These are phyloP conservation scores for Colletotrichum sp. DNA, from an alignment of 2,329 filamentous ascomycete genomes.

Conservation along the genomic window DNA sequence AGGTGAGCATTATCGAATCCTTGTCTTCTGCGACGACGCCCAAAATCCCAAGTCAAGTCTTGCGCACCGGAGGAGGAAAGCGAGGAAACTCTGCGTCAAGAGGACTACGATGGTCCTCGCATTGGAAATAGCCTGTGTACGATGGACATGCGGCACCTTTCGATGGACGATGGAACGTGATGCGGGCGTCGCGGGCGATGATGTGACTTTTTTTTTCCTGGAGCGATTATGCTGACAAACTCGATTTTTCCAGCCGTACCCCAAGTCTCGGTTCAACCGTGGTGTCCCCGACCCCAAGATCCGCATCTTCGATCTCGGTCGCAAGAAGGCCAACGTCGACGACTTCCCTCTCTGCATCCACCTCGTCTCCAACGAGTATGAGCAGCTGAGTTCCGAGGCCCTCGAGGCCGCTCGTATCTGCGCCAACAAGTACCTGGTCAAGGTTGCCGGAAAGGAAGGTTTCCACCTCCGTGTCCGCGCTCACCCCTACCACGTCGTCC, in stretches of 20 bases:
- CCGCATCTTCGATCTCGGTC: slow-evolving; percentile 98
- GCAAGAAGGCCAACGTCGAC: slow-evolving; percentile 98
- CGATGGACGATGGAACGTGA: background rate
- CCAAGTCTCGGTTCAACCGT: slow-evolving; percentile 99
- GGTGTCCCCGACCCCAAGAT: slow-evolving; percentile 89
- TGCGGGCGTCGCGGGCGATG: background rate
- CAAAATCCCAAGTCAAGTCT: slow-evolving; percentile 6
- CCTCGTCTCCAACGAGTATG: slow-evolving; percentile 99
- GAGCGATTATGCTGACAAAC: background rate
- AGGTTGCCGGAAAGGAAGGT: slow-evolving; percentile 73
- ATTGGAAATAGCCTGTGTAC: background rate
- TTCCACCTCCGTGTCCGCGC: slow-evolving; percentile 83
- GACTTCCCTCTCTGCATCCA: slow-evolving; percentile 99
- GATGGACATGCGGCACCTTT: background rate
- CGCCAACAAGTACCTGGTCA: slow-evolving; percentile 97
- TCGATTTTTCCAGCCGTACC: slow-evolving; percentile 75
- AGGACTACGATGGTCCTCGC: background rate
- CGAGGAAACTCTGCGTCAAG: background rate
- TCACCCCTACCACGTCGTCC: slow-evolving; percentile 99
- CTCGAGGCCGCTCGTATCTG: slow-evolving; percentile 99
- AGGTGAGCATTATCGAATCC: slow-evolving; percentile 65
- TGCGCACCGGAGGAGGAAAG: background rate
- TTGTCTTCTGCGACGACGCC: background rate
- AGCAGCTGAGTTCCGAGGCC: slow-evolving; percentile 99
- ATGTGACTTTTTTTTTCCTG: background rate